Base-by-base conservation (phyloP, 2,329 filamentous ascomycete species). In the Fusarium newnesense region DNA sequence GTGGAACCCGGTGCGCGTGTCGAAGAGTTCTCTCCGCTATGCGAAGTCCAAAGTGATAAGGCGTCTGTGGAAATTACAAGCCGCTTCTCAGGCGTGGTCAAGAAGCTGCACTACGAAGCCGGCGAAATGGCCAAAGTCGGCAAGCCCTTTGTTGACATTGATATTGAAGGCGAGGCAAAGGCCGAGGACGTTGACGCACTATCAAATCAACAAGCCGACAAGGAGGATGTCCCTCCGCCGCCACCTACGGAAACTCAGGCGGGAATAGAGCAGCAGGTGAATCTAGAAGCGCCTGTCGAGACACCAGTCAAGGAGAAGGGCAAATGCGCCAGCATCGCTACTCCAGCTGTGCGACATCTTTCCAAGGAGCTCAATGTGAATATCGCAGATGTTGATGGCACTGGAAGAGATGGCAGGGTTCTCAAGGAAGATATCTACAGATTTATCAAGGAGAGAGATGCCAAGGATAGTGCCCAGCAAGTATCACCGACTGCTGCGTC, bases 11-110 rank as follows among this genome's bases (percentile, higher is more conserved):
- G 95, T 66, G 96, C 96, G 40, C 92, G 93, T 65, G 95, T 99
- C 77, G 95, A 99, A 85, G 96, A 99, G 85, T 99, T 97, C 88
- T 96, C 97, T 77, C 96, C 96, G 68, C 88, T 99, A 52, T 99
- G 96, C 84, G 96, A 99, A 85, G 97, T 99, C 49, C 96, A 98
- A 82, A 98, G 95, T 78, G 96, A 99, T 85, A 99, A 99, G 83
- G 96, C 96, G 56, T 90, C 90, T 4, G 90, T 92, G 28, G 89
- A 98, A 87, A 99, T 99, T 77, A 98, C 96, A 43, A 98, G 95
- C 78, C 92, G 96, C 60, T 99, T 97, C 82, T 91, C 95, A 65
- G 96, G 96, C 28, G 93, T 98, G 2, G 96, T 99, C 76, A 98
- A 97, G 86, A 98, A 95, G 84, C 87, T 99, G 49, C 91, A 98